Evolutionary conservation across 2,329 filamentous ascomycete species (phyloP).

Genomic region (Monascus ruber): DNA sequence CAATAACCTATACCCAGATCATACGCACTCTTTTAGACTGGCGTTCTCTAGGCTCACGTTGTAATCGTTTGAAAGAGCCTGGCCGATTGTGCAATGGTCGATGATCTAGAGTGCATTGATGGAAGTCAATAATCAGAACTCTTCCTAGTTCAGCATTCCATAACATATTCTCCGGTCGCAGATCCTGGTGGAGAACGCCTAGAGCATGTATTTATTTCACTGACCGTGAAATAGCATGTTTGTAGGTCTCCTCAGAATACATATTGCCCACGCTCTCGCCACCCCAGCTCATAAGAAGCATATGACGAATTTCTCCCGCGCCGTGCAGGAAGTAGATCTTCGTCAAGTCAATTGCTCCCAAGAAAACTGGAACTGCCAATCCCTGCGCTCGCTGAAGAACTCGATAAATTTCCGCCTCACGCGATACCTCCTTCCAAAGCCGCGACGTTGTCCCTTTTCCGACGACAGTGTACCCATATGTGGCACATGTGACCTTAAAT

Average conservation of each 20-base stretch:
- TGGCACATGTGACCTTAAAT: constrained; percentile 13
- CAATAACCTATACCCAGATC: background rate
- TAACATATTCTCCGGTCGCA: too few relatives aligned
- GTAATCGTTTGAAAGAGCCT: too few relatives aligned
- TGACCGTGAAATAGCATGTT: constrained; percentile 1
- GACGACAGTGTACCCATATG: constrained; percentile 7
- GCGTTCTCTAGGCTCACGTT: background rate
- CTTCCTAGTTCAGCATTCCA: too few relatives aligned
- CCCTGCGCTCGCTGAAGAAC: constrained; percentile 8
- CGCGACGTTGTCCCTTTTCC: constrained; percentile 11
- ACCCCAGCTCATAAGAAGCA: constrained; percentile 13
- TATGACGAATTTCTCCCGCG: too few relatives aligned
- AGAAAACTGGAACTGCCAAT: constrained; percentile 12
- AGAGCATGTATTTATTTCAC: background rate
- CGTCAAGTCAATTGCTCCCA: constrained; percentile 10
- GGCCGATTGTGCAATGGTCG: too few relatives aligned
- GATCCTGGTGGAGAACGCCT: background rate
- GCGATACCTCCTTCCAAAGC: constrained; percentile 9
- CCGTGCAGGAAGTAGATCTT: too few relatives aligned
- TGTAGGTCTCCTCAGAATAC: constrained; percentile 1
- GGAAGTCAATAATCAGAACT: too few relatives aligned
- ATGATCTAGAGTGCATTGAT: too few relatives aligned
- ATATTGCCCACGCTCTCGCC: constrained; percentile 4
- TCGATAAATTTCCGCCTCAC: constrained; percentile 9
- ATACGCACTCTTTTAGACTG: background rate